Evolutionary conservation across 345 rosid genomes (phyloP), one percentile per base, ranked within the genome.

Genomic region (Aethionema arabicum): DNA sequence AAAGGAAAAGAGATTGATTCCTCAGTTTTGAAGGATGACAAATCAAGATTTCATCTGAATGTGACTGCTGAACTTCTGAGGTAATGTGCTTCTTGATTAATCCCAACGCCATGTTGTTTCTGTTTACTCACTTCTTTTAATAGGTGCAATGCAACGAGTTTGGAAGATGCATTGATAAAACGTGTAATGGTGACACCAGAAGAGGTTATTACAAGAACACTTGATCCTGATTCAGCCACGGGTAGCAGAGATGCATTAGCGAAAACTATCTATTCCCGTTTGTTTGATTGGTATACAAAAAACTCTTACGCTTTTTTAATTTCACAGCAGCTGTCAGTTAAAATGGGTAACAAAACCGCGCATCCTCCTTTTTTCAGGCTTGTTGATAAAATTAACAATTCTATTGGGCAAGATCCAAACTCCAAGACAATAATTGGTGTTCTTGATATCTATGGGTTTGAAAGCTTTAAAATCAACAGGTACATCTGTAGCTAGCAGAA

Each of bases 161-260:
- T 93, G 80, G 99, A 93, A 82, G 86, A 83, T 80, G 97, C 99
- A 41, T 56, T 93, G 76, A 87, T 93, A 69, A 80, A 90, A 80
- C 99, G 99, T 80, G 99, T 90, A 30, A 93, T 93, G 97, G 97
- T 93, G 77, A 93, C 99, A 56, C 99, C 99, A 55, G 99, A 93
- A 76, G 99, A 93, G 85, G 70, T 93, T 74, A 93, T 93, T 65
- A 93, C 96, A 62, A 87, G 95, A 84, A 82, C 96, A 66, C 95
- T 93, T 49, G 99, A 93, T 78, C 92, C 96, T 63, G 76, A 65
- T 59, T 82, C 88, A 76, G 99, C 99, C 59, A 15, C 81, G 12
- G 77, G 78, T 66, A 93, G 97, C 82, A 82, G 97, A 85, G 99
- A 93, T 83, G 99, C 97, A 40, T 77, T 90, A 31, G 97, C 97